phyloP scores from a whole-genome alignment of 345 rosid species.

The Abelmoschus esculentus region DNA sequence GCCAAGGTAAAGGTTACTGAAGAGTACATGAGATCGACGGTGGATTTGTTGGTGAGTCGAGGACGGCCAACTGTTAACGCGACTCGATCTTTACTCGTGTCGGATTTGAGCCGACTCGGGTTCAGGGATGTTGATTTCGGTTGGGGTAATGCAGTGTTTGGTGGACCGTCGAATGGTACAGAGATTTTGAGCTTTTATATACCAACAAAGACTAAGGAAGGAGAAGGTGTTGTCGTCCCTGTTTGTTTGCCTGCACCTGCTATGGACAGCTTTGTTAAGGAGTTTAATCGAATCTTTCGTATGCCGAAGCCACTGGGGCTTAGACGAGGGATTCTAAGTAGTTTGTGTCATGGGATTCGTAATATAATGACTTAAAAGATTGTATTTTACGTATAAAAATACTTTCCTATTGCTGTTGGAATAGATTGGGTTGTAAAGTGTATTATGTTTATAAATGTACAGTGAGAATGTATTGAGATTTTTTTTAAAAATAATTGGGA shows the following conservation, averaged over 20 bases:
- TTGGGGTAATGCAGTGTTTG: background rate
- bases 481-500: too few relatives aligned
- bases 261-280: background rate
- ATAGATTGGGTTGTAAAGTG: too few relatives aligned
- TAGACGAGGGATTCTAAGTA: background rate
- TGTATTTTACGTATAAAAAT: too few relatives aligned
- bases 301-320: conserved; percentile 5
- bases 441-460: too few relatives aligned
- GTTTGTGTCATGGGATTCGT: too few relatives aligned
- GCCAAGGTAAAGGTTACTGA: background rate
- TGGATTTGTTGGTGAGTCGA: background rate
- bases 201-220: background rate
- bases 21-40: background rate
- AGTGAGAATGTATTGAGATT: too few relatives aligned
- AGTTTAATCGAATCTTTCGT: background rate
- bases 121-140: background rate
- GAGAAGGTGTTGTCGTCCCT: background rate
- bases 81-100: background rate
- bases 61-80: background rate
- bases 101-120: background rate
- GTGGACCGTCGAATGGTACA: background rate
- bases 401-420: too few relatives aligned
- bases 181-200: background rate
- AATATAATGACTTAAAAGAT: too few relatives aligned
- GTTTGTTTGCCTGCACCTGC: background rate